Conservation (phyloP, 495 filamentous ascomycete genomes). For the Daldinia loculata region DNA sequence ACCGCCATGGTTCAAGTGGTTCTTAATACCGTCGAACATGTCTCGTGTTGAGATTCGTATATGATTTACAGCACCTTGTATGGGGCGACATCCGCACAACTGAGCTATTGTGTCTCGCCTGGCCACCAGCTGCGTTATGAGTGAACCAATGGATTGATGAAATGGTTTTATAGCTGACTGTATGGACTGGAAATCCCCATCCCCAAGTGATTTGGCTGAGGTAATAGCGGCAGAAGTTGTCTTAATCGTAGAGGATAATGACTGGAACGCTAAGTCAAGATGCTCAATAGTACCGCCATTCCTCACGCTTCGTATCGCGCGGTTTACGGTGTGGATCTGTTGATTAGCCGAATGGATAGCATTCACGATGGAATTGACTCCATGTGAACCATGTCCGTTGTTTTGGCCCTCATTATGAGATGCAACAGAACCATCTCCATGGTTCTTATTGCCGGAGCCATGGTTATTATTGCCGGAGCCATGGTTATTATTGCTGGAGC, state of each 20-base stretch:
- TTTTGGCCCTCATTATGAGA: slow-evolving; percentile 13
- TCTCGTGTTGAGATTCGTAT: slow-evolving; percentile 28
- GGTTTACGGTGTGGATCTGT: slow-evolving; percentile 25
- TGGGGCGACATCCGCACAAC: slow-evolving; percentile 29
- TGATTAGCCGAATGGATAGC: slow-evolving; percentile 28
- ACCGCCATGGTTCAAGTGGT: background rate
- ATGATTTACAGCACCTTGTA: slow-evolving; percentile 29
- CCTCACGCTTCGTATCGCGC: slow-evolving; percentile 21
- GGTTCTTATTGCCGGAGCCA: background rate
- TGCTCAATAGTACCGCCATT: slow-evolving; percentile 27
- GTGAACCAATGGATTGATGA: slow-evolving; percentile 29
- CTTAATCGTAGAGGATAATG: slow-evolving; percentile 24
- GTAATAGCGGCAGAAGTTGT: slow-evolving; percentile 17
- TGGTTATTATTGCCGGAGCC: slow-evolving; percentile 9
- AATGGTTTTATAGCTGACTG: slow-evolving; percentile 28
- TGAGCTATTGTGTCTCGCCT: slow-evolving; percentile 24
- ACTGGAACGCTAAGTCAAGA: slow-evolving; percentile 26
- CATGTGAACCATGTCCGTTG: slow-evolving; percentile 13
- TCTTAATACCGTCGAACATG: slow-evolving; percentile 37
- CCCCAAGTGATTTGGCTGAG: slow-evolving; percentile 2
- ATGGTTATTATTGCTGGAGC: background rate
- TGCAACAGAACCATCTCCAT: background rate
- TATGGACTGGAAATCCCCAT: slow-evolving; percentile 24
- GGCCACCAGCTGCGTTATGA: slow-evolving; percentile 31
- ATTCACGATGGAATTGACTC: slow-evolving; percentile 26